phyloP scores from a whole-genome alignment of 495 filamentous ascomycete species.

The Podospora anserina region DNA sequence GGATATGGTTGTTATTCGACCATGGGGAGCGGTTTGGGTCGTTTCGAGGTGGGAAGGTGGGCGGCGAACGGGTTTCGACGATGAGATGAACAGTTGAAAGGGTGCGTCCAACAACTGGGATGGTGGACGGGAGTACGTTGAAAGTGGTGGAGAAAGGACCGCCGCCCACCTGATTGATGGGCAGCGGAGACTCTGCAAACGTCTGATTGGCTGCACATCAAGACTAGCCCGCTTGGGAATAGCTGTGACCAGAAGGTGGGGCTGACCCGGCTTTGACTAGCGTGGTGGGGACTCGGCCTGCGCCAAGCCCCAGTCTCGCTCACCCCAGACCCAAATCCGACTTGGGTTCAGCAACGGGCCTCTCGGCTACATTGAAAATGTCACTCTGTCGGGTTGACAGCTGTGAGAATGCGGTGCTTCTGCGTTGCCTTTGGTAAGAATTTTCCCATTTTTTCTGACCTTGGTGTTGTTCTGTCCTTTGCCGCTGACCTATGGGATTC shows the following conservation, averaged over 20 bases:
- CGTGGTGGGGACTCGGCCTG: conserved; percentile 1
- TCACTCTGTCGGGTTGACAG: conserved; percentile 4
- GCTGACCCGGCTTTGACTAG: conserved; percentile 6
- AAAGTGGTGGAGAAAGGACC: conserved; percentile 7
- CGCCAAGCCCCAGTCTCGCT: not conserved
- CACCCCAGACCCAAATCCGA: conserved; percentile 3
- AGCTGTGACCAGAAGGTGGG: not conserved
- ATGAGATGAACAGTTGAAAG: not conserved
- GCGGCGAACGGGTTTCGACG: not conserved
- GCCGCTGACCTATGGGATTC: not conserved
- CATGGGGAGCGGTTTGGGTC: not conserved
- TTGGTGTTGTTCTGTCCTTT: not conserved
- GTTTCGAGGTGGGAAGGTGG: not conserved
- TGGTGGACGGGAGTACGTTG: conserved; percentile 1
- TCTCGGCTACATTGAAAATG: not conserved
- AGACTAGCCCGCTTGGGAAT: not conserved
- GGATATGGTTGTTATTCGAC: not conserved
- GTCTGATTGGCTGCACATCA: not conserved
- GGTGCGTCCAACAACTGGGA: not conserved
- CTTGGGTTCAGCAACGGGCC: not conserved
- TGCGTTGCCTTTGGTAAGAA: not conserved
- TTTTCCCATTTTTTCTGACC: not conserved
- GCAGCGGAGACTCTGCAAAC: conserved; percentile 4
- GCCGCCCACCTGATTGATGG: conserved; percentile 4
- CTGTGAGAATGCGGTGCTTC: not conserved